A percentile compares a stretch with the other conserved stretches of the same genome.
Evolutionary conservation across 2,329 filamentous ascomycete genomes (phyloP).

Genomic region (Fusarium sulawesiense): DNA sequence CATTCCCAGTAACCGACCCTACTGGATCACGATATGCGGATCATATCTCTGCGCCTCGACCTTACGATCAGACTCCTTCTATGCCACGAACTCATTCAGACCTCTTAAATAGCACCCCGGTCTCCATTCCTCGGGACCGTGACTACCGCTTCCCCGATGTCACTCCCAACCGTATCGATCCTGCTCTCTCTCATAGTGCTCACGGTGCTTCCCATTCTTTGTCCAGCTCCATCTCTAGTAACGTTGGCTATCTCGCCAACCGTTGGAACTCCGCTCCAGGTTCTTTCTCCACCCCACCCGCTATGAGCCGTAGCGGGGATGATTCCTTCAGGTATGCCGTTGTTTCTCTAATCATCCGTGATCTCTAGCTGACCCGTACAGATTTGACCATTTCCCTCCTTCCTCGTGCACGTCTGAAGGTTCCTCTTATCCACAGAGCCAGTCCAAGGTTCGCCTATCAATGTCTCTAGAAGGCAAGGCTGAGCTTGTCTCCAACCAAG

Average conservation of each 20-base stretch:
- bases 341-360: neutral
- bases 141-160: constrained; percentile 36
- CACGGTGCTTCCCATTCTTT: constrained; percentile 46
- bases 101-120: constrained; percentile 44
- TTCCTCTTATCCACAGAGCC: constrained; percentile 53
- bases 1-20: constrained; percentile 46
- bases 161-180: constrained; percentile 44
- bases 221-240: constrained; percentile 57
- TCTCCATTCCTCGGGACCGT: constrained; percentile 35
- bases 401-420: constrained; percentile 57
- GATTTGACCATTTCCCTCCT: constrained; percentile 58
- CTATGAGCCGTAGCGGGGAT: constrained; percentile 53
- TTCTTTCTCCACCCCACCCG: constrained; percentile 63
- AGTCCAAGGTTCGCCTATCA: constrained; percentile 75
- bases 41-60: constrained; percentile 40
- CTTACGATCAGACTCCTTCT: constrained; percentile 44
- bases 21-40: constrained; percentile 42
- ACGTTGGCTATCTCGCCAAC: constrained; percentile 65
- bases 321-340: constrained; percentile 60
- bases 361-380: constrained; percentile 40
- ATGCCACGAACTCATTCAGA: constrained; percentile 44
- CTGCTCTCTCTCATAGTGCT: constrained; percentile 45
- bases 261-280: constrained; percentile 64
- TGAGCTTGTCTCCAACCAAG: constrained; percentile 79
- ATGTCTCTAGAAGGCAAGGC: constrained; percentile 91